Conservation (phyloP, 1,139 yeast species). For the Nadsonia commutata region DNA sequence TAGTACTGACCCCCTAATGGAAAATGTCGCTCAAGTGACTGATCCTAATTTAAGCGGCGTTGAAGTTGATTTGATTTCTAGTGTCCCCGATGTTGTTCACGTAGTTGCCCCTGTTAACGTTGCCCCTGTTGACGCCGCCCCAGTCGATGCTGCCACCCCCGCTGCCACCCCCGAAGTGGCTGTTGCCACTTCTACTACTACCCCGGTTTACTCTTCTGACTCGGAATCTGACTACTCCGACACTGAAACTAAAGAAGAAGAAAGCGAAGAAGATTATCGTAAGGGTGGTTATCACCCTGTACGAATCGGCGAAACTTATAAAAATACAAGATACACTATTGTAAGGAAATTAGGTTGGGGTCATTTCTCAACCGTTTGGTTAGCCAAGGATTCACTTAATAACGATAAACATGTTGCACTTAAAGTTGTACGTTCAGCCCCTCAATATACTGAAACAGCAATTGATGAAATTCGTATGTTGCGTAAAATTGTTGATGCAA, state of each 20-base stretch:
- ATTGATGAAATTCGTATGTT: constrained; percentile 66
- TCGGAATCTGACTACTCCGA: constrained; percentile 3
- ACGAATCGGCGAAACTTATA: constrained; percentile 49
- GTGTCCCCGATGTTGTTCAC: too few relatives aligned
- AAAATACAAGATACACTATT: constrained; percentile 46
- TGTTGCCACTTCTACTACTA: too few relatives aligned
- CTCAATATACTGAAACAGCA: constrained; percentile 70
- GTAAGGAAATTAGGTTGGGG: constrained; percentile 86
- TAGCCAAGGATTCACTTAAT: constrained; percentile 40
- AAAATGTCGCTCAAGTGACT: background rate
- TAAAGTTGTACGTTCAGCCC: constrained; percentile 61
- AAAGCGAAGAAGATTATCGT: constrained; percentile 55
- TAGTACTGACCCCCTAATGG: background rate
- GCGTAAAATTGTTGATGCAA: constrained; percentile 31
- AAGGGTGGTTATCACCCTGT: constrained; percentile 87
- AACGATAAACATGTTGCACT: constrained; percentile 55
- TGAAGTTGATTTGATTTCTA: too few relatives aligned
- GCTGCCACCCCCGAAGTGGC: too few relatives aligned
- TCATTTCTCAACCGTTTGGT: constrained; percentile 82
- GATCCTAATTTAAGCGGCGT: too few relatives aligned
- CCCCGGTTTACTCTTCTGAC: constrained; percentile 3
- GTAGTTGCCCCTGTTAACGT: too few relatives aligned
- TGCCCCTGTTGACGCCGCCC: too few relatives aligned
- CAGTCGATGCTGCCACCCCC: too few relatives aligned
- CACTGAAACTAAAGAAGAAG: constrained; percentile 32